Conservation (phyloP, 805 yeast genomes). For the Metschnikowia lunata region DNA sequence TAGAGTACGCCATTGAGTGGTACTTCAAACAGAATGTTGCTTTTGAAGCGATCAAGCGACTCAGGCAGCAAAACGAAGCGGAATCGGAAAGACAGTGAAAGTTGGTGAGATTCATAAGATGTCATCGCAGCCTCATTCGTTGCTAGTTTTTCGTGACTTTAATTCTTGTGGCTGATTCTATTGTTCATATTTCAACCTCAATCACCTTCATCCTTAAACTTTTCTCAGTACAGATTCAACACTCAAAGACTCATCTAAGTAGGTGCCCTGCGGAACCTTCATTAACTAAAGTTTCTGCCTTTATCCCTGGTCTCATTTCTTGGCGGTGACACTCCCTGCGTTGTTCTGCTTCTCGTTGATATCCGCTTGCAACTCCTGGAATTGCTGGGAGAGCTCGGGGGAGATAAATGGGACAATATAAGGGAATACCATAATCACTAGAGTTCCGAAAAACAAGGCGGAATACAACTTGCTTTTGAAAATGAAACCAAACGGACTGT, state of each 20-base stretch:
- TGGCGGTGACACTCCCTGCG: neutral
- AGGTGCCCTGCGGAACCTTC: no score
- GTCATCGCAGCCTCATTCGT: no score
- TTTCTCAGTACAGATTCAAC: no score
- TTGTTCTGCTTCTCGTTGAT: neutral
- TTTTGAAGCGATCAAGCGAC: slow-evolving; percentile 3
- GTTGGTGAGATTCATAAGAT: no score
- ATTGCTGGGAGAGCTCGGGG: slow-evolving; percentile 37
- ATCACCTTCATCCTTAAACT: no score
- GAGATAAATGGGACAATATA: slow-evolving; percentile 24
- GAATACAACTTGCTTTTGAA: slow-evolving; percentile 36
- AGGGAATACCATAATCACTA: slow-evolving; percentile 32
- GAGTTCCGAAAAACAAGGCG: slow-evolving; percentile 24
- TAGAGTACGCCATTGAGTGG: slow-evolving; percentile 9
- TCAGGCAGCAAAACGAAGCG: slow-evolving; percentile 1
- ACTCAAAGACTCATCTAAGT: no score
- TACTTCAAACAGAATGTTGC: slow-evolving; percentile 14
- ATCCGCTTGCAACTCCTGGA: slow-evolving; percentile 19
- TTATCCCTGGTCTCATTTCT: no score
- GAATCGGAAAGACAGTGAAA: neutral
- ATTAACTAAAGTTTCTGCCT: no score
- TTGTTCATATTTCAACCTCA: no score
- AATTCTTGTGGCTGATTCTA: no score
- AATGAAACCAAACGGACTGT: slow-evolving; percentile 40
- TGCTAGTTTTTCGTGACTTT: no score